phyloP scores from a whole-genome alignment of 2,329 filamentous ascomycete species.

The Clarireedia paspali region DNA sequence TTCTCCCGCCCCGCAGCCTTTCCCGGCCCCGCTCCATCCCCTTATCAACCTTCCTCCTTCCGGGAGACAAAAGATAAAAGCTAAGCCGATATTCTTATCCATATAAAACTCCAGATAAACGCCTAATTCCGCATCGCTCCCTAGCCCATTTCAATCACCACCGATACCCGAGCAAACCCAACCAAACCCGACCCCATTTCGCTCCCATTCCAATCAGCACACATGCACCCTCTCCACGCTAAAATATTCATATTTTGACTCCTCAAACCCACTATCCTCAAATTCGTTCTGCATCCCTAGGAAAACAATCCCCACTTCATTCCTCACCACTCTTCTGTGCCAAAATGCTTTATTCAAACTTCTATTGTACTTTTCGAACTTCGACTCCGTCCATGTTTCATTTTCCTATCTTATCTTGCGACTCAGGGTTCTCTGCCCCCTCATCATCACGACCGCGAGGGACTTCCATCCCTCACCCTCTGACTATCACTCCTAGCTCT shows the following conservation, averaged over 20 bases:
- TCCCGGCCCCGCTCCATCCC: neutral
- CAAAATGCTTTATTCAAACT: neutral
- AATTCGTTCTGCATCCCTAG: neutral
- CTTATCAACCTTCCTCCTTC: neutral
- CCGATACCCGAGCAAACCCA: neutral
- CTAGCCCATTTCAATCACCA: neutral
- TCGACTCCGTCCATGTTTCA: neutral
- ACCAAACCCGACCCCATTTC: neutral
- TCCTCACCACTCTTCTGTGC: neutral
- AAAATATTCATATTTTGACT: neutral
- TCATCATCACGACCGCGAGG: conserved; percentile 13
- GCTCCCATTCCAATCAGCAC: neutral
- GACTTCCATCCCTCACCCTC: conserved; percentile 4
- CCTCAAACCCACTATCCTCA: neutral
- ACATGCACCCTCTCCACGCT: neutral
- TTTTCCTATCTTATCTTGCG: neutral
- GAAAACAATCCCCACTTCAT: neutral
- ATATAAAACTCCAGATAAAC: conserved; percentile 2
- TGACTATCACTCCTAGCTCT: conserved; percentile 13
- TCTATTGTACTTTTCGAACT: neutral
- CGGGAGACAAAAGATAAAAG: neutral
- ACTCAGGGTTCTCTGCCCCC: neutral
- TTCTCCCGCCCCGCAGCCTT: neutral
- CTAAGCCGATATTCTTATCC: neutral
- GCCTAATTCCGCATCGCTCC: neutral